phyloP scores from a whole-genome alignment of 805 yeast genomes.

The Saturnispora sanitii region DNA sequence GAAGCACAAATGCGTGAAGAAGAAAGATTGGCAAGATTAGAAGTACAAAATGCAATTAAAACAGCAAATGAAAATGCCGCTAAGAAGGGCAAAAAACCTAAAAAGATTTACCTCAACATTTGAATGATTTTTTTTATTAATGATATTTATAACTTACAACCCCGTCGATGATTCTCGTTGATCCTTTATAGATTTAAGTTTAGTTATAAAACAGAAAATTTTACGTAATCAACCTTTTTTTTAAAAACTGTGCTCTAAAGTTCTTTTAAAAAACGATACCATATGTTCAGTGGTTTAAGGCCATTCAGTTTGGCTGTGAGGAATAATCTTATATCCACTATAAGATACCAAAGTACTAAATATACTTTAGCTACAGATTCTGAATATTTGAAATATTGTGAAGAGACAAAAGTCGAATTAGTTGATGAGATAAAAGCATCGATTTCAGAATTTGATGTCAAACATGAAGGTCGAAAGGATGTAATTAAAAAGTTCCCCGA shows the following conservation, averaged over 20 bases:
- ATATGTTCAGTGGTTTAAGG: neutral
- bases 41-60: slow-evolving; percentile 40
- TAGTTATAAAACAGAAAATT: neutral
- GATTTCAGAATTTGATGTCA: neutral
- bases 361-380: slow-evolving; percentile 1
- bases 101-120: slow-evolving; percentile 11
- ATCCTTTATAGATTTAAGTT: neutral
- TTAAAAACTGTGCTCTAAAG: neutral
- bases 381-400: slow-evolving; percentile 1
- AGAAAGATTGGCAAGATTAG: slow-evolving; percentile 33
- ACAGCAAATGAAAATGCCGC: slow-evolving; percentile 29
- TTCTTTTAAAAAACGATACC: too few species aligned
- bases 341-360: neutral
- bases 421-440: slow-evolving; percentile 1
- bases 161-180: neutral
- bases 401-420: slow-evolving; percentile 1
- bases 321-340: neutral
- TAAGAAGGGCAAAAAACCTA: slow-evolving; percentile 33
- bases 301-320: too few species aligned
- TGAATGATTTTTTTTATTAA: slow-evolving; percentile 1
- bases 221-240: neutral
- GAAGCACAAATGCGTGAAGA: slow-evolving; percentile 28
- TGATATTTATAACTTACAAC: neutral
- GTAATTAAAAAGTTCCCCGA: slow-evolving; percentile 3
- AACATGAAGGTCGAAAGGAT: neutral